phyloP scores from a whole-genome alignment of 2,329 filamentous ascomycete species.

The Pseudogymnoascus sp. region DNA sequence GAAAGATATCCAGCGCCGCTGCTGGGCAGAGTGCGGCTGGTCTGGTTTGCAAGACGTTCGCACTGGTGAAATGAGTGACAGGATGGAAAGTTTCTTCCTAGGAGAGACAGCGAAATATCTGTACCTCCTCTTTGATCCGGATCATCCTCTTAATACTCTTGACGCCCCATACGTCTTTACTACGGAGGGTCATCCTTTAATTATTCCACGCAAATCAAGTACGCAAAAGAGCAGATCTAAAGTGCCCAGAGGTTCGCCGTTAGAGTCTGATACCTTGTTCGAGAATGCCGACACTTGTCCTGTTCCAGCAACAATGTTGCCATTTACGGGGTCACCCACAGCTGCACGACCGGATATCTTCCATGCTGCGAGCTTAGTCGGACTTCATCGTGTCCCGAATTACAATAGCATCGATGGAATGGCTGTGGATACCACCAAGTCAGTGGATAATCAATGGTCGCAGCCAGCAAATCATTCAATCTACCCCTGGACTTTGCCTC shows the following conservation, averaged over 20 bases:
- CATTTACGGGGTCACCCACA: slow-evolving; percentile 69
- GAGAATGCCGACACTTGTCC: slow-evolving; percentile 53
- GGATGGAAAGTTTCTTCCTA: slow-evolving; percentile 98
- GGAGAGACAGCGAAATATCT: slow-evolving; percentile 96
- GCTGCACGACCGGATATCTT: slow-evolving; percentile 76
- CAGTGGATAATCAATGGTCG: slow-evolving; percentile 32
- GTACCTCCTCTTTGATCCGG: slow-evolving; percentile 78
- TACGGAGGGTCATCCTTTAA: slow-evolving; percentile 87
- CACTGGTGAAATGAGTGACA: slow-evolving; percentile 77
- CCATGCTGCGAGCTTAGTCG: slow-evolving; percentile 78
- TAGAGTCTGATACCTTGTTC: slow-evolving; percentile 29
- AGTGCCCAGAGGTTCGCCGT: slow-evolving; percentile 33
- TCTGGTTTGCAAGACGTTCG: slow-evolving; percentile 77
- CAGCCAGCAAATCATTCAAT: slow-evolving; percentile 65
- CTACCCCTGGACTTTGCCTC: slow-evolving; percentile 89
- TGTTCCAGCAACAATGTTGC: slow-evolving; percentile 46
- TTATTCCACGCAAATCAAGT: slow-evolving; percentile 55
- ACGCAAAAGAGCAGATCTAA: slow-evolving; percentile 21
- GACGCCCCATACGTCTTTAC: slow-evolving; percentile 89
- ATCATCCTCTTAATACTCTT: slow-evolving; percentile 78
- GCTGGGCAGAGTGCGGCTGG: slow-evolving; percentile 89
- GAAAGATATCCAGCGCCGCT: slow-evolving; percentile 77
- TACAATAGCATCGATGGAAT: slow-evolving; percentile 39
- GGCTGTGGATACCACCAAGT: slow-evolving; percentile 42
- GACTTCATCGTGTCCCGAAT: slow-evolving; percentile 68